Evolutionary conservation across 108 stramenopile genomes (phyloP), one percentile per base, ranked within the genome.

Genomic region (Parmales sp.): DNA sequence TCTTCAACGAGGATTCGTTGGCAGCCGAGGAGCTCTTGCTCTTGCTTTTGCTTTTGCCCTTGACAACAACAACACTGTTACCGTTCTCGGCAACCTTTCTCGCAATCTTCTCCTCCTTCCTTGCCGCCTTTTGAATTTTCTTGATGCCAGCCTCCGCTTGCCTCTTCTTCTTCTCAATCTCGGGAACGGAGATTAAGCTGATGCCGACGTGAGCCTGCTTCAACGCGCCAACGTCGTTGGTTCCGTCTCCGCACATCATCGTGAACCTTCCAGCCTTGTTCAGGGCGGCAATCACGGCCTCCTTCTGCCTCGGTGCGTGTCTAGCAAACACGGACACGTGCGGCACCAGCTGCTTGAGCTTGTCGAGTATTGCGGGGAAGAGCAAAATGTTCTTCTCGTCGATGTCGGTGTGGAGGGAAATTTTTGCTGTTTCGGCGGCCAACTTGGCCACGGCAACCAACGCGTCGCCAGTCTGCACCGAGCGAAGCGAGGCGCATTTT

Each of bases 221-320:
- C 38, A 99, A 74, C 20, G 98, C 95, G 22, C 95, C 95, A 1
- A 96, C 91, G 72, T 99, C 98, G 76, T 98, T 98, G 23, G 94
- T 95, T 6, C 98, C 98, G 65, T 99, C 98, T 1, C 98, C 98
- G 63, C 96, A 98, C 92, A 95, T 95, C n/a, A 97, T 72, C 8
- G 95, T 95, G 18, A 72, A 68, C 37, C 66, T 67, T 8, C 95
- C 95, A 23, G 79, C 73, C 1, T 75, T 76, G 80, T 94, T 96
- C 34, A 97, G 89, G 5, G 95, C 88, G 1, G 90, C 85, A 39
- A 99, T 74, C 20, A 94, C 78, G 49, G 82, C 78, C 80, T 96
- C 98, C 70, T 99, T 99, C 60, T 99, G 96, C n/a, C 78, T 72
- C 7, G 98, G 98, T 22, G 90, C 86, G 38, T 92, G 91, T 63